These are phyloP conservation scores for Xylaria sp. DNA, from an alignment of 2,329 filamentous ascomycete species.

Conservation along the genomic window DNA sequence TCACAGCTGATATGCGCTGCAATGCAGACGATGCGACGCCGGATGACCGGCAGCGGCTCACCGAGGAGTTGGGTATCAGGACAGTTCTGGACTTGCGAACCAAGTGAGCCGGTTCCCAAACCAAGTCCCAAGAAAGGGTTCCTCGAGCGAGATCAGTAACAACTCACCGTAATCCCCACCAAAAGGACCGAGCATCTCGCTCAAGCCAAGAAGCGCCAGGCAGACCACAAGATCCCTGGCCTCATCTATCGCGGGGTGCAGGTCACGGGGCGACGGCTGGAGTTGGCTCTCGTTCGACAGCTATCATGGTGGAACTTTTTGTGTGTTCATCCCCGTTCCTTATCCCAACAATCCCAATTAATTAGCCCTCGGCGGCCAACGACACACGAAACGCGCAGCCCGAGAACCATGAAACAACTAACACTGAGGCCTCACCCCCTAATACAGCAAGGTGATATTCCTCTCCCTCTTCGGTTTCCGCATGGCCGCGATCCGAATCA, in stretches of 20 bases:
- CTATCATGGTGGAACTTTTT: slow-evolving; percentile 62
- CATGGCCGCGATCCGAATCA: slow-evolving; percentile 61
- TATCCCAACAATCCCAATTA: neutral
- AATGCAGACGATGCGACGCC: slow-evolving; percentile 62
- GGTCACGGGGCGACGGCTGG: slow-evolving; percentile 68
- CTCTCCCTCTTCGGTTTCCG: slow-evolving; percentile 59
- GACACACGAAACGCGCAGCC: neutral
- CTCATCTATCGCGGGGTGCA: slow-evolving; percentile 62
- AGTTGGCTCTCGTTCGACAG: slow-evolving; percentile 60
- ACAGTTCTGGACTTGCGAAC: slow-evolving; percentile 77
- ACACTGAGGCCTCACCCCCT: neutral
- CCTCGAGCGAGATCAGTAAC: neutral
- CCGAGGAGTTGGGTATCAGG: slow-evolving; percentile 56
- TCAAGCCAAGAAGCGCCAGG: slow-evolving; percentile 57
- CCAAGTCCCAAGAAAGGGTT: neutral
- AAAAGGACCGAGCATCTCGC: slow-evolving; percentile 66
- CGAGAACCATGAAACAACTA: neutral
- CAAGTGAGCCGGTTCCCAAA: slow-evolving; percentile 43
- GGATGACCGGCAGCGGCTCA: slow-evolving; percentile 56
- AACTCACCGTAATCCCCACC: neutral
- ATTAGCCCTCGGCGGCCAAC: no score
- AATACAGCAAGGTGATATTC: slow-evolving; percentile 51
- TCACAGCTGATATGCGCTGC: slow-evolving; percentile 1
- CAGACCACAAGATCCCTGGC: slow-evolving; percentile 45
- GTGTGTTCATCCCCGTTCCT: slow-evolving; percentile 35